phyloP scores from a whole-genome alignment of 371 early-diverging fungal species.

The Mortierella sp. region DNA sequence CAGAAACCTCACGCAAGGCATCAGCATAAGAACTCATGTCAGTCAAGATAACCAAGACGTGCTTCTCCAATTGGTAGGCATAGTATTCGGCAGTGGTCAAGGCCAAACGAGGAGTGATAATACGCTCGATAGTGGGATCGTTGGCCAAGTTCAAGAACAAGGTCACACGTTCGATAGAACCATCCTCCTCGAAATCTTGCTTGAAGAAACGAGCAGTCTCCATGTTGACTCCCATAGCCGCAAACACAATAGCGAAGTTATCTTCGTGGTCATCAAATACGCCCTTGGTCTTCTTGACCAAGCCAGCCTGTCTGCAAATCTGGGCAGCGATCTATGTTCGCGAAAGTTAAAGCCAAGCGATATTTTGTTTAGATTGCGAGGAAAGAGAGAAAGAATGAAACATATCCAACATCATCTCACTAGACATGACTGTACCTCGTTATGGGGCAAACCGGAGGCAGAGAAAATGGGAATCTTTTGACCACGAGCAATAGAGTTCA shows the following conservation, averaged over 20 bases:
- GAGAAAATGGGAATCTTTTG: conserved; percentile 99
- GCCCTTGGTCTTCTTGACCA: conserved; percentile 97
- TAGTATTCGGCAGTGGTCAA: conserved; percentile 99
- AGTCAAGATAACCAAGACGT: conserved; percentile 99
- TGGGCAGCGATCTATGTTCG: conserved; percentile 96
- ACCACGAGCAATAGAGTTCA: conserved; percentile 99
- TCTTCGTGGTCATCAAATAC: conserved; percentile 99
- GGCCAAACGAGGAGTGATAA: conserved; percentile 99
- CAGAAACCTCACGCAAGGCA: conserved; percentile 99
- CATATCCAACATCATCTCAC: neutral
- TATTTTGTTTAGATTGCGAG: neutral
- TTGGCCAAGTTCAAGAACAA: conserved; percentile 99
- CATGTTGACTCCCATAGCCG: conserved; percentile 99
- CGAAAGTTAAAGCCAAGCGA: neutral
- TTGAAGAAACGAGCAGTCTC: conserved; percentile 99
- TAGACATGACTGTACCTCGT: conserved; percentile 80
- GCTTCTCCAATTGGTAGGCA: conserved; percentile 99
- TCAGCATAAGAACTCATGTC: conserved; percentile 99
- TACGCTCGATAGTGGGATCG: conserved; percentile 99
- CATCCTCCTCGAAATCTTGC: conserved; percentile 99
- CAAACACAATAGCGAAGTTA: conserved; percentile 99
- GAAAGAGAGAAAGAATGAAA: neutral
- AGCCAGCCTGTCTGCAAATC: conserved; percentile 99
- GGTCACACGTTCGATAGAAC: conserved; percentile 99
- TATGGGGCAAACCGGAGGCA: conserved; percentile 99